Evolutionary conservation across 2,329 filamentous ascomycete genomes (phyloP), one percentile per base, ranked within the genome.

Genomic region (Cladophialophora chaetospira): DNA sequence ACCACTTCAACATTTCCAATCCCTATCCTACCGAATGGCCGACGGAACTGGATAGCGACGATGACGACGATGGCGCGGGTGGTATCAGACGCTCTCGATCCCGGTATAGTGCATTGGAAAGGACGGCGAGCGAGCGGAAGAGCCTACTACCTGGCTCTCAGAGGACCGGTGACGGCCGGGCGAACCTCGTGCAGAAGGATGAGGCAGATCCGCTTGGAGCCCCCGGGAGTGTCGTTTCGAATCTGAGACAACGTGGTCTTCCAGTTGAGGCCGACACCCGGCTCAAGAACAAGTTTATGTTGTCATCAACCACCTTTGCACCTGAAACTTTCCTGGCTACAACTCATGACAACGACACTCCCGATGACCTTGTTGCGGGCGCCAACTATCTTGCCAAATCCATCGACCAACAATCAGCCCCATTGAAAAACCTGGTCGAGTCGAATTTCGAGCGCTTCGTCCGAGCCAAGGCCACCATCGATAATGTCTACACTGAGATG

Each of bases 401-500:
- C 0, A 99, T 99, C 68, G 94, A 97, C 68, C 90, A 97, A 74
- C 99, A 99, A 73, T 97, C 93, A 0, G 94, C 93, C 0, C 97
- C 92, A 3, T 82, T 99, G 60, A 99, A 99, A 71, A 89, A 96
- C 9, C 82, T 99, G 15, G 94, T 99, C 21, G 94, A 99, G 73
- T 93, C 90, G 63, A 99, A 99, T 72, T 99, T 99, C 70, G 95
- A 99, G 74, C 88, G 93, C 64, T 99, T 99, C 76, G 94, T 99
- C 54, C 88, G 91, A 62, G 94, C 94, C 40, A 99, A 99, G 73
- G 90, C 93, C 15, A 97, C 93, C 5, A 97, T 99, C 68, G 94
- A 99, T 75, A 96, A 96, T 74, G 94, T 99, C 50, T 99, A 99
- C 75, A 95, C 87, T 61, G 94, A 99, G 73, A 99, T 99, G 94